Percentiles rank a stretch among this genome's conserved stretches.
Conservation (phyloP, 2,329 filamentous ascomycete species). For the Neurospora sp. region DNA sequence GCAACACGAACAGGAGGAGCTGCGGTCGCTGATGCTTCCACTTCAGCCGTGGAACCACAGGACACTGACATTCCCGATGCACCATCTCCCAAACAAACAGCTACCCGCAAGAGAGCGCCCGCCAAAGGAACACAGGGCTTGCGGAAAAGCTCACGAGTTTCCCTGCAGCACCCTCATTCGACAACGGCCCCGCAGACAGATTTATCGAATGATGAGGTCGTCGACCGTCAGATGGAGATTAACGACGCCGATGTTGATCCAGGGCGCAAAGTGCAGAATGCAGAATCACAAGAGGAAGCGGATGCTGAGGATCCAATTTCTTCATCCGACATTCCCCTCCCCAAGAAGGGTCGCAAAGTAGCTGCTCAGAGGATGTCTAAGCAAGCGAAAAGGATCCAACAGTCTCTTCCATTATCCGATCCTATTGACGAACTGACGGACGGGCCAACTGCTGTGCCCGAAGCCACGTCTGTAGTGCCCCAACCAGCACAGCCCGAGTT, state of each 20-base stretch:
- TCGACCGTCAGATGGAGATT: constrained; percentile 45
- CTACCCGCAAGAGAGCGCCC: constrained; percentile 34
- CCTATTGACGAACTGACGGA: constrained; percentile 11
- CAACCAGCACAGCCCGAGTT: constrained; percentile 4
- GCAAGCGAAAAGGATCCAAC: constrained; percentile 38
- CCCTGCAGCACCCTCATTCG: constrained; percentile 33
- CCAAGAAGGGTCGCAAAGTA: constrained; percentile 47
- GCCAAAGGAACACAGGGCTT: constrained; percentile 31
- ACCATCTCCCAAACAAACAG: constrained; percentile 21
- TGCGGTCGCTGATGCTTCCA: constrained; percentile 30
- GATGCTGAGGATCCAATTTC: background rate
- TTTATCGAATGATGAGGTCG: constrained; percentile 53
- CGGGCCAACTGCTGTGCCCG: background rate
- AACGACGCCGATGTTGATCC: constrained; percentile 41
- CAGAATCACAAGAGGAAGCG: constrained; percentile 14
- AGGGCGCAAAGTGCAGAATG: constrained; percentile 39
- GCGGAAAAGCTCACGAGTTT: constrained; percentile 39
- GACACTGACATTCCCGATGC: constrained; percentile 33
- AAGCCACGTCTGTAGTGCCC: constrained; percentile 4
- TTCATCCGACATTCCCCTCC: constrained; percentile 19
- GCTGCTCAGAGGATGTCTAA: constrained; percentile 43
- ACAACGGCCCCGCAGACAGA: constrained; percentile 26
- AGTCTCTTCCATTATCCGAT: constrained; percentile 16
- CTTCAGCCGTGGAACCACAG: constrained; percentile 24
- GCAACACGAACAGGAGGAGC: constrained; percentile 42